phyloP scores from a whole-genome alignment of 2,329 filamentous ascomycete genomes.

The Parascedosporium putredinis region DNA sequence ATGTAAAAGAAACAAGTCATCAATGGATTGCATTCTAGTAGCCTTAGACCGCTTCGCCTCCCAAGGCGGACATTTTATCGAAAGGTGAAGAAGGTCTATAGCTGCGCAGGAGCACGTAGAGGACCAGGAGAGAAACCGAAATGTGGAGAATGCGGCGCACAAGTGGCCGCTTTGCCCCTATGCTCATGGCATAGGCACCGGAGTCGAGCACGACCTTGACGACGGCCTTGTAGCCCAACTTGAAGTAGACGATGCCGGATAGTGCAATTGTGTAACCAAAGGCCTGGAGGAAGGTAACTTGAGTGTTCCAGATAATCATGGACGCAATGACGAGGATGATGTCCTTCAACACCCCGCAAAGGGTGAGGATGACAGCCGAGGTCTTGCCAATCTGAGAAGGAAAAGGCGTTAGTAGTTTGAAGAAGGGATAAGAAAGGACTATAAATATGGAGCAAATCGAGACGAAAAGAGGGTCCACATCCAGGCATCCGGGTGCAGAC shows the following conservation, averaged over 20 bases:
- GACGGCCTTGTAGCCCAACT: slow-evolving; percentile 64
- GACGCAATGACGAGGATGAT: slow-evolving; percentile 71
- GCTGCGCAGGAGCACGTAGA: not conserved
- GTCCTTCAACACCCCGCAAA: slow-evolving; percentile 82
- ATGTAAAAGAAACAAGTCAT: too few species aligned
- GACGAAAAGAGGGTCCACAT: not conserved
- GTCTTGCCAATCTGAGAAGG: slow-evolving; percentile 69
- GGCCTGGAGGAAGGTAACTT: slow-evolving; percentile 64
- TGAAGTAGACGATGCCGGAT: slow-evolving; percentile 68
- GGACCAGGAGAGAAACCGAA: slow-evolving; percentile 28
- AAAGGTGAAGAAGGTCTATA: not conserved
- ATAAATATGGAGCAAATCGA: not conserved
- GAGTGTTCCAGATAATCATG: slow-evolving; percentile 72
- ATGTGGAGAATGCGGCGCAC: slow-evolving; percentile 56
- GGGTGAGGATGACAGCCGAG: slow-evolving; percentile 73
- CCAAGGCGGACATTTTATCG: not conserved
- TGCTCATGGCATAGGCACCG: slow-evolving; percentile 64
- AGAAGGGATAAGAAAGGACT: not conserved
- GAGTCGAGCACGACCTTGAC: slow-evolving; percentile 60
- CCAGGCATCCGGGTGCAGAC: slow-evolving; percentile 19
- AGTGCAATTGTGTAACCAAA: slow-evolving; percentile 78
- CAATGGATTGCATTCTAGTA: too few species aligned
- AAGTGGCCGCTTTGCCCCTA: slow-evolving; percentile 57
- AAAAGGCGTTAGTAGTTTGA: slow-evolving; percentile 17
- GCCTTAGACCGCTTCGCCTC: not conserved